Evolutionary conservation across 1,284 basidiomycete genomes (phyloP), one percentile per base, ranked within the genome.

Genomic region (Ganoderma meredithae): DNA sequence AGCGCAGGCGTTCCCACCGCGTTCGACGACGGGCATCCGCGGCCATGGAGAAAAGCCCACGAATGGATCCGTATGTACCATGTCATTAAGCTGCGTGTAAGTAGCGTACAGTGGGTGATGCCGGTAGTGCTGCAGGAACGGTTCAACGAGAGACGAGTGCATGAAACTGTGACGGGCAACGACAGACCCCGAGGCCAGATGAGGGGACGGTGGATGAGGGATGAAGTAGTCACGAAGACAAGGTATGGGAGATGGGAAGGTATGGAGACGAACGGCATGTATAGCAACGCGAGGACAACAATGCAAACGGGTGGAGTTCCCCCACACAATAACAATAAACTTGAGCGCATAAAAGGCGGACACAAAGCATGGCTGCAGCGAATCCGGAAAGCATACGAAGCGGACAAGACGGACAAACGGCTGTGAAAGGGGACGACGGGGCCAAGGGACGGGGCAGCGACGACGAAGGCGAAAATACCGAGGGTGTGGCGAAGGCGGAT

Each of bases 281-380:
- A 65, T 62, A 65, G 55, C 65, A 52, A 70, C 44, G 64, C 58
- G 66, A 64, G 55, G 39, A 55, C 55, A 40, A 52, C 25, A 62
- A 36, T 62, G 65, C 63, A 67, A 70, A 64, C 69, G 66, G 66
- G 67, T 15, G 55, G 58, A 36, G 22, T 41, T 17, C 9, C 39
- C 69, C 69, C 69, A 62, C 47, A 52, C 47, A 66, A 70, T 70
- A 70, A 70, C 64, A 63, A 70, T 70, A 65, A 49, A 63, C 44
- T 41, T 67, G 47, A 33, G 58, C 44, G 61, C 39, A 62, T 47
- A 44, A 43, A 17, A 12, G 52, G 25, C 43, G 27, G 33, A 52
- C 9, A 43, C 15, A 36, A 31, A 27, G 41, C 17, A 49, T 15
- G 41, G 63, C 40, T 39, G 56, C 15, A 36, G 39, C 13, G 17